These are phyloP conservation scores for Spergularia marina DNA, from an alignment of 148 eudicot species.

Conservation along the genomic window DNA sequence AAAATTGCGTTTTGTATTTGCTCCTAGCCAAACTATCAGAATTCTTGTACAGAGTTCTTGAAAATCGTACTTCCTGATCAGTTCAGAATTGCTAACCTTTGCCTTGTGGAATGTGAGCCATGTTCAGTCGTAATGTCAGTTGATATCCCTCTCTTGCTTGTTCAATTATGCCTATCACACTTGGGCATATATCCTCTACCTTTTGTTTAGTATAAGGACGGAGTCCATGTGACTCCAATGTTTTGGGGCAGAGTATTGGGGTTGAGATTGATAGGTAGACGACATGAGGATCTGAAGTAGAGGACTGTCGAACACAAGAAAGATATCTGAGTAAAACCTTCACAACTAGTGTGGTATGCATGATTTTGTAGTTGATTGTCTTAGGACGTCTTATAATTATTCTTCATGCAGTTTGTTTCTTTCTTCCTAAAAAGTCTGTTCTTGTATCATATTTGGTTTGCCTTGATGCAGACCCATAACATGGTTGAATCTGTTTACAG, in stretches of 20 bases:
- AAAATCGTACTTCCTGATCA: neutral
- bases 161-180: conserved; percentile 52
- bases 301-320: conserved; percentile 39
- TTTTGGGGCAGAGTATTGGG: conserved; percentile 53
- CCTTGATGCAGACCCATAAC: neutral
- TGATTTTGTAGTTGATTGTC: neutral
- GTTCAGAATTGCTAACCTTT: conserved; percentile 49
- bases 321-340: neutral
- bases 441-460: neutral
- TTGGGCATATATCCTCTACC: conserved; percentile 46
- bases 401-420: neutral
- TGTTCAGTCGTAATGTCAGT: conserved; percentile 58
- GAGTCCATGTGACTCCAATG: conserved; percentile 33
- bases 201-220: conserved; percentile 40
- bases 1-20: too few species aligned
- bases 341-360: neutral
- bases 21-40: too few species aligned
- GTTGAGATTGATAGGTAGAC: conserved; percentile 75
- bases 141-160: conserved; percentile 72
- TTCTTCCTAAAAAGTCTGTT: neutral
- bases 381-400: too few species aligned
- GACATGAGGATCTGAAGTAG: conserved; percentile 46
- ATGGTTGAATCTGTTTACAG: neutral
- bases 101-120: conserved; percentile 49
- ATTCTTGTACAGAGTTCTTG: neutral